phyloP scores from a whole-genome alignment of 2,329 filamentous ascomycete genomes.

The Gaeumannomyces tritici region DNA sequence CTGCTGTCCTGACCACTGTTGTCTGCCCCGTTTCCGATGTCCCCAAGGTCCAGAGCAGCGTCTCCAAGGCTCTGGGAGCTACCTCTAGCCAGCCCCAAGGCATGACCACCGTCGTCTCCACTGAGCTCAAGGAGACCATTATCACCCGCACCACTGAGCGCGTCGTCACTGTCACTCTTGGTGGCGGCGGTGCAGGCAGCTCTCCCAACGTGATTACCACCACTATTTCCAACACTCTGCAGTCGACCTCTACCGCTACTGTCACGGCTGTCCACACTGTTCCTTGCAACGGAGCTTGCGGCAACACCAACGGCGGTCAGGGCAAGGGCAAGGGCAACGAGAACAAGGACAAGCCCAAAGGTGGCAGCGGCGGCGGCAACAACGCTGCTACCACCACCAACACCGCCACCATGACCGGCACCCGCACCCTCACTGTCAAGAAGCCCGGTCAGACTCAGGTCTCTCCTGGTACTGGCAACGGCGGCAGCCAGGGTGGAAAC shows the following conservation, averaged over 20 bases:
- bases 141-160: conserved; percentile 10
- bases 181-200: conserved; percentile 8
- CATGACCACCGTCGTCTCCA: conserved; percentile 20
- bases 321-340: too few relatives aligned
- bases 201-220: conserved; percentile 12
- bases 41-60: conserved; percentile 24
- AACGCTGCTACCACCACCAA: conserved; percentile 11
- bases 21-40: conserved; percentile 31
- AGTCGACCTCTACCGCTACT: conserved; percentile 15
- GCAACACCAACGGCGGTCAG: too few relatives aligned
- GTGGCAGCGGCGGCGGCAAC: background rate
- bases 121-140: conserved; percentile 26
- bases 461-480: conserved; percentile 3
- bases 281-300: background rate
- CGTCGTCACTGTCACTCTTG: conserved; percentile 12
- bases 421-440: conserved; percentile 8
- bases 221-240: conserved; percentile 14
- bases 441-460: conserved; percentile 1
- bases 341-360: background rate
- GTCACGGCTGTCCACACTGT: conserved; percentile 9
- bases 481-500: background rate
- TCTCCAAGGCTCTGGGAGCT: conserved; percentile 12
- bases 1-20: conserved; percentile 25
- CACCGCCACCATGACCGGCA: conserved; percentile 16
- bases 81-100: conserved; percentile 14